Base-by-base conservation (phyloP, 768 basidiomycete species). In the Tricholoma furcatifolium region DNA sequence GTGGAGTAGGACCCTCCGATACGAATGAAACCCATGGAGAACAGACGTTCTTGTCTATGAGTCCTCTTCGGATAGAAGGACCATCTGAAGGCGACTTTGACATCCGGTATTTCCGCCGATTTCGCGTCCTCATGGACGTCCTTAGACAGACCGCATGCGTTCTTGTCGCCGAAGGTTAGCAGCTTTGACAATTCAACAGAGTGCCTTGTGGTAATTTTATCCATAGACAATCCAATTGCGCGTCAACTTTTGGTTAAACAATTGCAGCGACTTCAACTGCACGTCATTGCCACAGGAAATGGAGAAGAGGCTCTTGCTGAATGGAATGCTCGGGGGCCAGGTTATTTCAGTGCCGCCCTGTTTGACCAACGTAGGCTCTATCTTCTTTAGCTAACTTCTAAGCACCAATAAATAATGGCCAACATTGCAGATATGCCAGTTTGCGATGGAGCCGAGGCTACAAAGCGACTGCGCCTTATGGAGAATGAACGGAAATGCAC, bases 371-470 rank as follows among this genome's bases (percentile, higher is more conserved):
- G 85, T 50, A 32, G 31, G 6, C 18, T 11, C 18, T 6, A 12
- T 67, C 2, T 20, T 23, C 38, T 30, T 32, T 45, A 23, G 27
- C 27, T 38, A 34, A 17, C 7, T 21, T 48, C 32, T 21, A 24
- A 32, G 48, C 18, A 43, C 31, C 10, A 20, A 3, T 24, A 27
- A 20, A 3, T 24, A 27, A 27, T 27, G 27, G 27, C 7, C 27
- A 4, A 7, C 17, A 23, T n/a, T 34, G 15, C 45, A 87, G 87
- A 89, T 60, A 89, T 89, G 87, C 87, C 87, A 1, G 73, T 89
- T 35, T 87, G 85, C 56, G 86, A 89, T 62, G 86, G 87, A 5
- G 85, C 88, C 5, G 85, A 87, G 58, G 87, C 87, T 5, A 76
- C 83, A 27, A 87, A 87, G 65, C 77, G 81, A 47, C 50, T 89